These are phyloP conservation scores for Hericium coralloides DNA, from an alignment of 768 basidiomycete species.

Conservation along the genomic window DNA sequence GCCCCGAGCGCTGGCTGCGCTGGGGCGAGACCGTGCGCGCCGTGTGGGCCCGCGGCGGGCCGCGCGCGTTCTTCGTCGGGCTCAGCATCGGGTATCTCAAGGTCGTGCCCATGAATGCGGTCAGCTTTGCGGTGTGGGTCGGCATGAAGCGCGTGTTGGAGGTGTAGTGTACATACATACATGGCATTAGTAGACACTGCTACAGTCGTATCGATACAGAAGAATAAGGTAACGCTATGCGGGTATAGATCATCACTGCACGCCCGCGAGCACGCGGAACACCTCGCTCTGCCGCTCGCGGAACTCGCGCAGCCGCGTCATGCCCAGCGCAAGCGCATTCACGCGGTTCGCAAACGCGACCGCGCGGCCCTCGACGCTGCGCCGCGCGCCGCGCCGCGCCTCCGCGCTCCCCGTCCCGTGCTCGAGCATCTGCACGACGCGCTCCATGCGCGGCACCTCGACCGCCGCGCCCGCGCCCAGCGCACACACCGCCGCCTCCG, in stretches of 20 bases:
- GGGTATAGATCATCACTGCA: slow-evolving; percentile 8
- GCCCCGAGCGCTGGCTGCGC: slow-evolving; percentile 66
- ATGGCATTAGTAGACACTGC: neutral
- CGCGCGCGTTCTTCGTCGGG: slow-evolving; percentile 87
- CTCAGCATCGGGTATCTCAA: slow-evolving; percentile 89
- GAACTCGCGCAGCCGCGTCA: slow-evolving; percentile 67
- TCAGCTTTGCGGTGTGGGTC: slow-evolving; percentile 91
- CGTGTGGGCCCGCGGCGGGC: slow-evolving; percentile 64
- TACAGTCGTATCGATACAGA: neutral
- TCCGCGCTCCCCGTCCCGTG: slow-evolving; percentile 43
- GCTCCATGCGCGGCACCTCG: slow-evolving; percentile 43
- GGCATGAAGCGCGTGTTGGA: slow-evolving; percentile 47
- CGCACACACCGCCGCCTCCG: slow-evolving; percentile 36
- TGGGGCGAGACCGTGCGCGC: slow-evolving; percentile 69
- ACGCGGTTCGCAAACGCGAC: slow-evolving; percentile 71
- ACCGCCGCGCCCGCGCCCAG: slow-evolving; percentile 27
- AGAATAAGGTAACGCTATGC: neutral
- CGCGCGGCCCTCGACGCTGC: slow-evolving; percentile 55
- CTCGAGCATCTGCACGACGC: slow-evolving; percentile 48
- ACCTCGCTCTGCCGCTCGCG: slow-evolving; percentile 61
- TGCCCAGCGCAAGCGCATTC: slow-evolving; percentile 60
- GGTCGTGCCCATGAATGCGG: slow-evolving; percentile 92
- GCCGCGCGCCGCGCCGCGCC: slow-evolving; percentile 27
- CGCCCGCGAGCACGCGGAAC: slow-evolving; percentile 54
- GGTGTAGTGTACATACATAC: slow-evolving; percentile 17